Percentiles rank a stretch among this genome's conserved stretches.
Evolutionary conservation across 2,329 filamentous ascomycete genomes (phyloP).

Genomic region (Penicillium sp.): DNA sequence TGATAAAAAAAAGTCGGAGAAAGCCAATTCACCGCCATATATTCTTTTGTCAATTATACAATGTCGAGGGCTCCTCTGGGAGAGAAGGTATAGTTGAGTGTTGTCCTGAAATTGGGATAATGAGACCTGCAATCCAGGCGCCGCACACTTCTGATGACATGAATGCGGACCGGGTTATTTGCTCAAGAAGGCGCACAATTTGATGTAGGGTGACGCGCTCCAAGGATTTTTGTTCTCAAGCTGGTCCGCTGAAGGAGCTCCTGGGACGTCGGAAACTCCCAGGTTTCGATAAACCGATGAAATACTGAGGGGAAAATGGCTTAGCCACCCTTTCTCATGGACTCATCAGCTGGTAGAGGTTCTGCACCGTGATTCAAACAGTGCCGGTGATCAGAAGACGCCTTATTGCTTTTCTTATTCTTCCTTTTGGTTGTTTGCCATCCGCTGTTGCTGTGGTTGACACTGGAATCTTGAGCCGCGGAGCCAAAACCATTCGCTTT

Average conservation of each 20-base stretch:
- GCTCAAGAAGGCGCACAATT: background rate
- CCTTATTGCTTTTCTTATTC: slow-evolving; percentile 44
- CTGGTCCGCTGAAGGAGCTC: background rate
- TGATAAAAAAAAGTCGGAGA: slow-evolving; percentile 18
- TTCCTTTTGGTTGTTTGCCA: slow-evolving; percentile 55
- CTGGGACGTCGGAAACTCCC: background rate
- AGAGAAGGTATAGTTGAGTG: slow-evolving; percentile 14
- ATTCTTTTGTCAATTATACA: slow-evolving; percentile 29
- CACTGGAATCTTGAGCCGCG: slow-evolving; percentile 30
- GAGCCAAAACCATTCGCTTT: slow-evolving; percentile 39
- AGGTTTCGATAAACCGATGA: background rate
- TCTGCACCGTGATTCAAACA: slow-evolving; percentile 40
- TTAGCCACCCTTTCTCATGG: slow-evolving; percentile 53
- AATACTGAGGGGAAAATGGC: background rate
- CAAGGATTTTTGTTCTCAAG: background rate
- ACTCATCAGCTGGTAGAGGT: slow-evolving; percentile 48
- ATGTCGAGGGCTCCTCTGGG: slow-evolving; percentile 6
- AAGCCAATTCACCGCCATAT: slow-evolving; percentile 22
- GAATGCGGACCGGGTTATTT: background rate
- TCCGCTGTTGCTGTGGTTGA: slow-evolving; percentile 31
- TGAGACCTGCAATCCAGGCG: slow-evolving; percentile 18
- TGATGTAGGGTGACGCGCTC: background rate
- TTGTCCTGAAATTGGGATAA: slow-evolving; percentile 14
- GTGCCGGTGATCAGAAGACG: slow-evolving; percentile 37
- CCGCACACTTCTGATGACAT: slow-evolving; percentile 17